Evolutionary conservation across 805 yeast genomes (phyloP), one percentile per base, ranked within the genome.

Genomic region (Candida easanensis): DNA sequence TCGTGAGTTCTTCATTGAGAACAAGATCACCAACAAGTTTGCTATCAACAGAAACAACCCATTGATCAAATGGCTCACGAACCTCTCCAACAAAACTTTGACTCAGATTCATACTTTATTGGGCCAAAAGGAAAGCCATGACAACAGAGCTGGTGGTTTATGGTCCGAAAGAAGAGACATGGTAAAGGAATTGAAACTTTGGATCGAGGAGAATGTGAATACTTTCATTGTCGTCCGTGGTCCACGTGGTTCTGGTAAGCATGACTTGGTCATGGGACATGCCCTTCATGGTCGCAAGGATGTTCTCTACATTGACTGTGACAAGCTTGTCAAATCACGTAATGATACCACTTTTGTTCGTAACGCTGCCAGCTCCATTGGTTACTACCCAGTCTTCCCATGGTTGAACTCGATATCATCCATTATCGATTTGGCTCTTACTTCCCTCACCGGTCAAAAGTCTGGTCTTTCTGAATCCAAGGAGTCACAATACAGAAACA

Each of bases 181-280:
- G 47, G 79, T 84, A 1, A 79, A 81, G 44, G 88, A 84, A 50
- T 58, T 93, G 43, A 76, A 74, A 51, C 68, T 85, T 52, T 86
- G 95, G 93, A 68, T 93, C 5, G 81, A 80, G 45, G 99, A 93
- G 61, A 90, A 89, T 49, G 80, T 82, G n/a, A 83, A 85, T 60
- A 88, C 97, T 2, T 93, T 89, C 59, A 89, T 91, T 20, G 79
- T 93, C 3, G 81, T 93, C 3, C 79, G 82, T 49, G 99, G 99
- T 11, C 98, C 99, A 5, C 76, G 88, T 51, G 99, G 99, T 5
- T 81, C 95, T n/a, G 99, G 98, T 18, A 91, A 93, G 56, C 76
- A 81, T 46, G 91, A 82, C 46, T 66, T 88, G 46, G 89, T 91
- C 4, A 65, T 83, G 58, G 80, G 80, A 34, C 79, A 82, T 55